Conservation (phyloP, 257 asterid genomes). For the Fraxinus excelsior region DNA sequence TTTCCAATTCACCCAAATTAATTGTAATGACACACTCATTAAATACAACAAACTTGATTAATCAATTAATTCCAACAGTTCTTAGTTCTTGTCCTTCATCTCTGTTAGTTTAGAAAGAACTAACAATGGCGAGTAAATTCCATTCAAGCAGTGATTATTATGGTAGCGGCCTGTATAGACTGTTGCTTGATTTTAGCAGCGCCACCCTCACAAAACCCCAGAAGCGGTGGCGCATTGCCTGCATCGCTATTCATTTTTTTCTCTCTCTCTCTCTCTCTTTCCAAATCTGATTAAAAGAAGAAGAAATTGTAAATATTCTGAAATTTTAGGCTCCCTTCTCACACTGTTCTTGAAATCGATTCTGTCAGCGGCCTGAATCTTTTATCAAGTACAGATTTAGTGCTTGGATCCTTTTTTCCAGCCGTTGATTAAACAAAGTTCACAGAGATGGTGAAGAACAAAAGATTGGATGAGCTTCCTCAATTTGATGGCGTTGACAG, state of each 20-base stretch:
- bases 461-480: slow-evolving; percentile 22
- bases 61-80: too few relatives aligned
- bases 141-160: slow-evolving; percentile 23
- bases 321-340: slow-evolving; percentile 11
- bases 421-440: slow-evolving; percentile 19
- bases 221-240: slow-evolving; percentile 51
- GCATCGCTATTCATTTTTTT: slow-evolving; percentile 38
- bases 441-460: slow-evolving; percentile 35
- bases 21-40: too few relatives aligned
- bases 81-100: not conserved
- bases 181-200: slow-evolving; percentile 30
- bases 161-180: not conserved
- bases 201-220: slow-evolving; percentile 38
- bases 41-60: too few relatives aligned
- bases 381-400: not conserved
- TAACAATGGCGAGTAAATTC: slow-evolving; percentile 29
- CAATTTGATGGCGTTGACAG: slow-evolving; percentile 42
- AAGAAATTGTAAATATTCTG: not conserved
- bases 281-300: slow-evolving; percentile 26
- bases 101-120: not conserved
- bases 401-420: not conserved
- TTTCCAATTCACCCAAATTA: too few relatives aligned
- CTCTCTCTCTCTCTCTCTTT: slow-evolving; percentile 36
- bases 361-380: slow-evolving; percentile 6
- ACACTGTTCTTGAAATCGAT: slow-evolving; percentile 34